phyloP scores from a whole-genome alignment of 164 flowering plant genomes.

The Euptelea pleiosperma region DNA sequence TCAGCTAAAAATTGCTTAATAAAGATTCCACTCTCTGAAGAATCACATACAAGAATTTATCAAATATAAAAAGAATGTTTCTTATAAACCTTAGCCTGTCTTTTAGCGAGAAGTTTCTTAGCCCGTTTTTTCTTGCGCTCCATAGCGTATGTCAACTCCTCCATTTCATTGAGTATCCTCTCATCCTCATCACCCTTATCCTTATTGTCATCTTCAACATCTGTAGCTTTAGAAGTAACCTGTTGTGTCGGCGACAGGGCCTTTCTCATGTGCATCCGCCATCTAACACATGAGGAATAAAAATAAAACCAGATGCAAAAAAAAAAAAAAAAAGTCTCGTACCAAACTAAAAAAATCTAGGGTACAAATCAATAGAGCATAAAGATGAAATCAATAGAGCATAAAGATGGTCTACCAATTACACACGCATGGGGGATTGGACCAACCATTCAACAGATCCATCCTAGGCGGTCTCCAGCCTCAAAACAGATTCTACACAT shows the following conservation, averaged over 20 bases:
- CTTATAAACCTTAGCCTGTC: conserved; percentile 65
- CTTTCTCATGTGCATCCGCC: conserved; percentile 80
- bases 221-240: conserved; percentile 24
- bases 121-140: conserved; percentile 77
- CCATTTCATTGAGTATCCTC: conserved; percentile 79
- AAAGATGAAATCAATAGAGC: too few relatives aligned
- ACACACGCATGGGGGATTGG: too few relatives aligned
- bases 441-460: background rate
- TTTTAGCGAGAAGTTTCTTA: conserved; percentile 66
- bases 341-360: background rate
- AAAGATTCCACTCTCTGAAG: background rate
- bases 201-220: conserved; percentile 29
- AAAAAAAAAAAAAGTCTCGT: background rate
- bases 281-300: conserved; percentile 35
- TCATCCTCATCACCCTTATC: conserved; percentile 63
- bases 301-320: background rate
- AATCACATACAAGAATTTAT: too few relatives aligned
- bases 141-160: conserved; percentile 74
- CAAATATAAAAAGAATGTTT: background rate
- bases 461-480: background rate
- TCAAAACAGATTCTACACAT: too few relatives aligned
- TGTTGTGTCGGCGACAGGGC: conserved; percentile 56
- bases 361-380: background rate
- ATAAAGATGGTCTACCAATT: too few relatives aligned
- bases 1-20: conserved; percentile 1